These are phyloP conservation scores for Fusarium annulatum DNA, from an alignment of 2,329 filamentous ascomycete genomes.

Conservation along the genomic window DNA sequence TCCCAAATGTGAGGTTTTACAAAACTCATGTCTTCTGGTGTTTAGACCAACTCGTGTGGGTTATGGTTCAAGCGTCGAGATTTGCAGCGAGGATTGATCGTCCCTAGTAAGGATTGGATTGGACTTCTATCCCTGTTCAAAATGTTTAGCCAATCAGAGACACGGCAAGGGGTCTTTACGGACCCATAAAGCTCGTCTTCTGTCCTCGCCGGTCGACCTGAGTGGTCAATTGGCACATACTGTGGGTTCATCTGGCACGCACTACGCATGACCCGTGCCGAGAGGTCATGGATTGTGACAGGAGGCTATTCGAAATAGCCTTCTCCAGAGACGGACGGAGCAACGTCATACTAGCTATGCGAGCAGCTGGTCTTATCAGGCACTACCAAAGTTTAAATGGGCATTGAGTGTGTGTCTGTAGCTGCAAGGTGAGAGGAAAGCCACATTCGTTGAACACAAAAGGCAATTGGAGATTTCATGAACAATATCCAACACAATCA, in stretches of 20 bases:
- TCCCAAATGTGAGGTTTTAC: not conserved
- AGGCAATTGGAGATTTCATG: not conserved
- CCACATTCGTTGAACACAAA: not conserved
- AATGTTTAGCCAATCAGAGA: constrained; percentile 3
- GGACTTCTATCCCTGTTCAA: constrained; percentile 15
- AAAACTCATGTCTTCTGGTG: not conserved
- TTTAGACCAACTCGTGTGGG: constrained; percentile 5
- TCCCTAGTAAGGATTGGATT: constrained; percentile 10
- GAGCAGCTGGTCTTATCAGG: not conserved
- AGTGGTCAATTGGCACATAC: constrained; percentile 3
- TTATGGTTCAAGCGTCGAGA: constrained; percentile 13
- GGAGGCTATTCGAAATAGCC: not conserved
- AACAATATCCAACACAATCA: not conserved
- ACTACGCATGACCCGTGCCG: not conserved
- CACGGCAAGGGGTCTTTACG: not conserved
- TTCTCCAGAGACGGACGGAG: not conserved
- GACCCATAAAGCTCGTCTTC: constrained; percentile 24
- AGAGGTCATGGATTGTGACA: not conserved
- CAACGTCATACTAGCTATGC: not conserved
- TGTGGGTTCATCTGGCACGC: constrained; percentile 7
- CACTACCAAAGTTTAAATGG: not conserved
- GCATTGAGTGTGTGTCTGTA: no score
- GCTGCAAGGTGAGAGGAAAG: not conserved
- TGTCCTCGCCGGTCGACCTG: constrained; percentile 28
- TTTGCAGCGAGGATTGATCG: constrained; percentile 19